These are phyloP conservation scores for Anacardium occidentale DNA, from an alignment of 345 rosid genomes.

Conservation along the genomic window DNA sequence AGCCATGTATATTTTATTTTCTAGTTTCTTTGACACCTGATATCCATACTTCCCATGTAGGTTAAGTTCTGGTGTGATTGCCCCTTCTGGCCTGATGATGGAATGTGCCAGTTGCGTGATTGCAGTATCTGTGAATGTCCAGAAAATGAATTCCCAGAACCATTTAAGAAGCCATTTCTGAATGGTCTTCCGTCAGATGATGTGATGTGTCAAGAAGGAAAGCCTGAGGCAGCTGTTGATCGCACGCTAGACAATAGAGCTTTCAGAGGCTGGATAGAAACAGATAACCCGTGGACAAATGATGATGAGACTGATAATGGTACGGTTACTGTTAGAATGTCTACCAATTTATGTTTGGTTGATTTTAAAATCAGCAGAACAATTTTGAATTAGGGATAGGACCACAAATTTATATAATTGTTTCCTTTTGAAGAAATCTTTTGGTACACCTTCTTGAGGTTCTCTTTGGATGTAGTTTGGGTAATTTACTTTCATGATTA, in stretches of 20 bases:
- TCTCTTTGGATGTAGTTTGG: background rate
- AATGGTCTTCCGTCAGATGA: constrained; percentile 59
- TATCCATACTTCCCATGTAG: constrained; percentile 32
- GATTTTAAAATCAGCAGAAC: background rate
- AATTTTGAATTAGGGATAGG: background rate
- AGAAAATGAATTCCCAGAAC: constrained; percentile 83
- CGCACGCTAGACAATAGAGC: constrained; percentile 74
- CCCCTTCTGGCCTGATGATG: constrained; percentile 97
- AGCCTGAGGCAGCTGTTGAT: constrained; percentile 84
- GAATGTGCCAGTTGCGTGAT: constrained; percentile 90
- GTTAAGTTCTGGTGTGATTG: constrained; percentile 97
- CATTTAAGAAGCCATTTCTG: constrained; percentile 53
- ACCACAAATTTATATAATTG: background rate
- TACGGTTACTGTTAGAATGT: constrained; percentile 20
- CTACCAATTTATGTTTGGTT: background rate
- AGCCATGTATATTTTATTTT: background rate
- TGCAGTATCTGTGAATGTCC: constrained; percentile 98
- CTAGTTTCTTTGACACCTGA: constrained; percentile 4
- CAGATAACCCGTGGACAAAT: constrained; percentile 93
- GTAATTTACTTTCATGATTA: background rate
- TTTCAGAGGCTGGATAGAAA: constrained; percentile 84
- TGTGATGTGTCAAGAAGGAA: constrained; percentile 88
- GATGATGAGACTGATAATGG: constrained; percentile 90
- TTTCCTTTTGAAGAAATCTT: background rate
- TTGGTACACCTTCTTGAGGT: background rate